phyloP scores from a whole-genome alignment of 441 rosid genomes.

The Euphorbia celastroides region DNA sequence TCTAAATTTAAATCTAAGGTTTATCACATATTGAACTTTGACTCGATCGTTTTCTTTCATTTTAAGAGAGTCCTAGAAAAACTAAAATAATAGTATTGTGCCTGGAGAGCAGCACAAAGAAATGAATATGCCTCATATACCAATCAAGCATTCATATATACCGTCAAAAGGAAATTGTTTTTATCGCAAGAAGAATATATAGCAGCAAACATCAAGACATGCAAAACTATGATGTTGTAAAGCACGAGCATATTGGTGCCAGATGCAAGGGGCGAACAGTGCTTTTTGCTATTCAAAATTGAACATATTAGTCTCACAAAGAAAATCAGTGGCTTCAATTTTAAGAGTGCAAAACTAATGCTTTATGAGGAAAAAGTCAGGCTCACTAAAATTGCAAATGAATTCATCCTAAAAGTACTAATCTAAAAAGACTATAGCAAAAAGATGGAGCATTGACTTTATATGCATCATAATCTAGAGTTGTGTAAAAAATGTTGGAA shows the following conservation, averaged over 20 bases:
- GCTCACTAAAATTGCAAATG: too few relatives aligned
- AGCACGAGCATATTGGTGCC: neutral
- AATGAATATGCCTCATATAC: neutral
- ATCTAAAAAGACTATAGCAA: too few relatives aligned
- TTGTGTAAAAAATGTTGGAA: too few relatives aligned
- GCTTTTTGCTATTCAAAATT: neutral
- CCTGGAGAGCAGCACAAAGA: conserved; percentile 7
- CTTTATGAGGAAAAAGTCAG: neutral
- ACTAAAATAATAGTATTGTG: neutral
- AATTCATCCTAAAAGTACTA: too few relatives aligned
- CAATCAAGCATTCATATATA: conserved; percentile 6
- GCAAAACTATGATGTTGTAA: neutral
- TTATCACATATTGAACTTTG: neutral
- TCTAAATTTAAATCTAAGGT: neutral
- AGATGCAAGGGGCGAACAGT: neutral
- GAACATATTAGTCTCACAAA: too few relatives aligned
- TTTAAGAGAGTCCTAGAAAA: neutral
- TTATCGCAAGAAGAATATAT: conserved; percentile 3
- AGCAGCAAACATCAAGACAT: neutral
- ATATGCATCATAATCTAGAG: too few relatives aligned
- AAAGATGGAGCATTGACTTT: too few relatives aligned
- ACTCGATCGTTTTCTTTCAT: neutral
- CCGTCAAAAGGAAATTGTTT: conserved; percentile 3
- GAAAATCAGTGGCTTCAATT: neutral
- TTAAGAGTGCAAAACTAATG: neutral